Conservation (phyloP, 257 asterid species). For the Nicotiana benthamiana region DNA sequence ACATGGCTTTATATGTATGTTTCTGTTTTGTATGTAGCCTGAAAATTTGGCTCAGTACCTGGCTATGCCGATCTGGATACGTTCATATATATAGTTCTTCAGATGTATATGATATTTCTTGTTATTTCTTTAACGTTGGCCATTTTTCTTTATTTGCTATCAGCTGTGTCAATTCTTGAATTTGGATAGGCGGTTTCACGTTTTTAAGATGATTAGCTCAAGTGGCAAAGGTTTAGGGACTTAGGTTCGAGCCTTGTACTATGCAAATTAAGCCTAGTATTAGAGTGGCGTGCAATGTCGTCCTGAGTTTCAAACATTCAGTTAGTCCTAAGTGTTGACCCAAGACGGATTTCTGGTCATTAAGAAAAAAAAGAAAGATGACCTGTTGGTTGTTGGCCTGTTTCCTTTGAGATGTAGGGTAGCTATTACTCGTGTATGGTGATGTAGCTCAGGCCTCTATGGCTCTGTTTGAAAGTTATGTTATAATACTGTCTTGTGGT, state of each 20-base stretch:
- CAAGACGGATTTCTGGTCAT: too few species aligned
- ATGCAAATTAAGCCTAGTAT: too few species aligned
- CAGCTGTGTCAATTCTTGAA: neutral
- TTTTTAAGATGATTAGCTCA: neutral
- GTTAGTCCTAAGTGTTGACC: too few species aligned
- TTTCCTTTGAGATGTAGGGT: neutral
- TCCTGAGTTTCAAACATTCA: too few species aligned
- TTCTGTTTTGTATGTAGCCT: neutral
- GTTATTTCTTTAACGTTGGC: neutral
- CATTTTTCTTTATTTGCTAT: neutral
- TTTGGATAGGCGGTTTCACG: neutral
- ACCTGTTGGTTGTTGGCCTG: neutral
- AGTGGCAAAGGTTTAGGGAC: too few species aligned
- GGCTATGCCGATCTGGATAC: neutral
- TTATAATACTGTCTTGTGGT: neutral
- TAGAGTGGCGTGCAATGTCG: too few species aligned
- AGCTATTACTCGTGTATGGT: neutral
- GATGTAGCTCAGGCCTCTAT: neutral
- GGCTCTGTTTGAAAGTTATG: neutral
- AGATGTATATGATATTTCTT: neutral
- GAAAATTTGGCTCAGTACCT: neutral
- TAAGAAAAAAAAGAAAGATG: neutral
- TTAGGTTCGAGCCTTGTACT: too few species aligned
- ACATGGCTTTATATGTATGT: neutral
- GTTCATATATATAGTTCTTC: too few species aligned